A percentile compares a stretch with the other conserved stretches of the same genome.
Conservation (phyloP, 2,329 filamentous ascomycete genomes). For the Ophiostoma montium region DNA sequence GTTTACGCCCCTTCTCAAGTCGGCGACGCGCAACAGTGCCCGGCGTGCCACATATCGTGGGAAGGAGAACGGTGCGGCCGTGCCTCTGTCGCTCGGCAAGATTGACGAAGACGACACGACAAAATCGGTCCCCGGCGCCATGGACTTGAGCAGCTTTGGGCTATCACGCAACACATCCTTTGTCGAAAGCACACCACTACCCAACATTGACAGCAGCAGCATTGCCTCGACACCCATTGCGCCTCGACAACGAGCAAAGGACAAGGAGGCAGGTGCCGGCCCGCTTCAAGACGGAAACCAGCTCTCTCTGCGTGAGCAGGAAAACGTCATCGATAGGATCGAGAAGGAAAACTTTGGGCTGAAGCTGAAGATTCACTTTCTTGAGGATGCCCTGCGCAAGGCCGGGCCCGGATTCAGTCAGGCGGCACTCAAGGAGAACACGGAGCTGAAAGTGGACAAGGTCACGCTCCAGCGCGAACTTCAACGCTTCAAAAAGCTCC, state of each 20-base stretch:
- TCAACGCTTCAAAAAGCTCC: conserved; percentile 69
- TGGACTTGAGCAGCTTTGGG: conserved; percentile 59
- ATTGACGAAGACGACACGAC: conserved; percentile 61
- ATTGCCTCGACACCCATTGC: conserved; percentile 70
- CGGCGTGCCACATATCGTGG: conserved; percentile 35
- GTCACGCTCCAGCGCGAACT: conserved; percentile 82
- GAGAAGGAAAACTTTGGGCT: conserved; percentile 97
- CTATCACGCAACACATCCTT: conserved; percentile 51
- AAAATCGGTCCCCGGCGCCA: conserved; percentile 38
- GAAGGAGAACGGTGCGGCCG: conserved; percentile 45
- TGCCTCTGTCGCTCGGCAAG: conserved; percentile 56
- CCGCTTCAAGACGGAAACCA: conserved; percentile 77
- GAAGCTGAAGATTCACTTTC: conserved; percentile 92
- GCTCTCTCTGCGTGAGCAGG: conserved; percentile 83
- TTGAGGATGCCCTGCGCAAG: conserved; percentile 81
- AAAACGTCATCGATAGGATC: conserved; percentile 87
- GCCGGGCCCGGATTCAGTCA: conserved; percentile 82
- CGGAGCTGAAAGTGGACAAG: conserved; percentile 85
- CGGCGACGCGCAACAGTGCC: conserved; percentile 56
- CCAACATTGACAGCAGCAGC: conserved; percentile 66
- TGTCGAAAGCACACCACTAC: conserved; percentile 58
- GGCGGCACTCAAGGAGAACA: conserved; percentile 82
- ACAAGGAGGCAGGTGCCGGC: conserved; percentile 41
- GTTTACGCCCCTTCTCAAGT: conserved; percentile 89
- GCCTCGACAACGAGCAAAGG: conserved; percentile 44